These are phyloP conservation scores for Oryza officinalis DNA, from an alignment of 176 grass and related monocot genomes.

Conservation along the genomic window DNA sequence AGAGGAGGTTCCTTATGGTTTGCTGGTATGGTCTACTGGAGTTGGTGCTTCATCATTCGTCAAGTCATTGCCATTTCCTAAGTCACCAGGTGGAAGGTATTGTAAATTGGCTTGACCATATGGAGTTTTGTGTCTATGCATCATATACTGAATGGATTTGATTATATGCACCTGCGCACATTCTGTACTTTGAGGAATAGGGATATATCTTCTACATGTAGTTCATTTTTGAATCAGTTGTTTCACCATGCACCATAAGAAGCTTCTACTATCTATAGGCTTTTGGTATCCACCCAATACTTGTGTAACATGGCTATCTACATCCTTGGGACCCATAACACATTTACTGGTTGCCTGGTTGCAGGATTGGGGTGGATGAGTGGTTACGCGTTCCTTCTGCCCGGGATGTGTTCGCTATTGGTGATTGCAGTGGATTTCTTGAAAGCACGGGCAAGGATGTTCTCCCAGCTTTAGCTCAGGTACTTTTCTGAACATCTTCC, in stretches of 20 bases:
- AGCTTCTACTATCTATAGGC: not conserved
- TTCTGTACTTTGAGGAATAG: not conserved
- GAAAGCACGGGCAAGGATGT: conserved; percentile 78
- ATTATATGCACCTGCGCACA: not conserved
- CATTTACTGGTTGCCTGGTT: conserved; percentile 6
- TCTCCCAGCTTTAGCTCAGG: conserved; percentile 95
- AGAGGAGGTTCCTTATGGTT: conserved; percentile 87
- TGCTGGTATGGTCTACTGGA: conserved; percentile 96
- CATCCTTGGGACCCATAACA: conserved; percentile 5
- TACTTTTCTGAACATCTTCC: conserved; percentile 33
- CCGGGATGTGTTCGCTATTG: conserved; percentile 81
- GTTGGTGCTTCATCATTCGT: conserved; percentile 87
- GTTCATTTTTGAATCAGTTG: not conserved
- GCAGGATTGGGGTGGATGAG: conserved; percentile 88
- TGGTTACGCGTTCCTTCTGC: conserved; percentile 84
- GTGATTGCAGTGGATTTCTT: conserved; percentile 91
- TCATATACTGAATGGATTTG: not conserved
- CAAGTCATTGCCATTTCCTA: conserved; percentile 70
- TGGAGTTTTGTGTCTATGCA: not conserved
- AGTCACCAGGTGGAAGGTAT: conserved; percentile 93
- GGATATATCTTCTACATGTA: not conserved
- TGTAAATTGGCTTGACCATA: conserved; percentile 30
- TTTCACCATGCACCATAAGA: not conserved
- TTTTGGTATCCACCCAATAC: not conserved
- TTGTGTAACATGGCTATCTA: not conserved